Percentiles rank a stretch among this genome's conserved stretches.
phyloP scores from a whole-genome alignment of 2,329 filamentous ascomycete genomes.

The Pestalotiopsis sp. region DNA sequence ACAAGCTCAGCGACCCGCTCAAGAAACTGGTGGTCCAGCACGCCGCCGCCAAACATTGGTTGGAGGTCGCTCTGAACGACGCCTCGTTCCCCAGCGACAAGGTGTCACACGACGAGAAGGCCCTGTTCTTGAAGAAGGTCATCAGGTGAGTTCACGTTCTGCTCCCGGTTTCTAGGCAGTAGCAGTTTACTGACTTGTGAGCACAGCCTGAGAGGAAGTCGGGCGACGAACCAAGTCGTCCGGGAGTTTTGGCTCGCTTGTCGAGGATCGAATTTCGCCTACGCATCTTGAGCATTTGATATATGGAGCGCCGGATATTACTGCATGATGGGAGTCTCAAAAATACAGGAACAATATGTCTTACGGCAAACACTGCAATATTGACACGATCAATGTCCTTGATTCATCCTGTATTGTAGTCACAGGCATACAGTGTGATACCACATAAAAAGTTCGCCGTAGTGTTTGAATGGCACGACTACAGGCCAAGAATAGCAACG shows the following conservation, averaged over 20 bases:
- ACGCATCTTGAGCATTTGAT: slow-evolving; percentile 47
- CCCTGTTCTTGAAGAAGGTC: slow-evolving; percentile 65
- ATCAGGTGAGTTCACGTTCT: slow-evolving; percentile 47
- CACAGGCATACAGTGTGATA: neutral
- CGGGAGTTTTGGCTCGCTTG: slow-evolving; percentile 74
- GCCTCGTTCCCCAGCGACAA: slow-evolving; percentile 60
- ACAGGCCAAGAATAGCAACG: too few relatives aligned
- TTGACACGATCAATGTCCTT: neutral
- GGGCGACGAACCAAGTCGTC: slow-evolving; percentile 65
- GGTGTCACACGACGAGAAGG: slow-evolving; percentile 59
- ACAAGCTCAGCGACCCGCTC: slow-evolving; percentile 68
- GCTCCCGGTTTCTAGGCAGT: neutral
- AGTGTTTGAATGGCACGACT: too few relatives aligned
- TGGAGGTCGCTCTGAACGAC: slow-evolving; percentile 59
- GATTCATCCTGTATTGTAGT: neutral
- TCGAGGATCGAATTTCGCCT: slow-evolving; percentile 61
- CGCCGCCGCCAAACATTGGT: slow-evolving; percentile 58
- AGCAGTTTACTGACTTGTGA: neutral
- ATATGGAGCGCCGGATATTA: neutral
- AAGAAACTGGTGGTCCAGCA: slow-evolving; percentile 65
- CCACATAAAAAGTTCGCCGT: neutral
- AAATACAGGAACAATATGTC: neutral
- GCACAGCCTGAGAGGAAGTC: slow-evolving; percentile 60
- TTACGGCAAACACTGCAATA: neutral
- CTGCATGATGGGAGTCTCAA: neutral